Conservation (phyloP, 768 basidiomycete species). For the Russula brevipes region DNA sequence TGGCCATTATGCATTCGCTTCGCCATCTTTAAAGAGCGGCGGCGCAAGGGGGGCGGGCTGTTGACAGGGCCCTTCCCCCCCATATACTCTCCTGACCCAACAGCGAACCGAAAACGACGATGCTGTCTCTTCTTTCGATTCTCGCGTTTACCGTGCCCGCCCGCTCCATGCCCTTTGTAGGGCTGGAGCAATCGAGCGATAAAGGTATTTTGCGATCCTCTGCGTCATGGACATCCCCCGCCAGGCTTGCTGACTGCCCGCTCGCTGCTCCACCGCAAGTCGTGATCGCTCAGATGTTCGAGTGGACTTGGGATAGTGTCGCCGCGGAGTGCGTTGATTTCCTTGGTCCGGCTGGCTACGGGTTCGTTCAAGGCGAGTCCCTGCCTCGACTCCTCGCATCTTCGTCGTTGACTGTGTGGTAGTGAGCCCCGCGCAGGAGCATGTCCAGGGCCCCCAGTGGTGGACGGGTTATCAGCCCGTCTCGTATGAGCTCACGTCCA, state of each 20-base stretch:
- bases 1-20: too few species aligned
- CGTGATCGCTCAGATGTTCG: constrained; percentile 68
- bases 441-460: constrained; percentile 56
- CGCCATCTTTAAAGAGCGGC: too few species aligned
- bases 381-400: neutral
- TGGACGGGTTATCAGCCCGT: constrained; percentile 74
- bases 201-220: neutral
- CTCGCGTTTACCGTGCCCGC: neutral
- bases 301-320: constrained; percentile 54
- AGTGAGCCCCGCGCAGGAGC: constrained; percentile 53
- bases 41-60: too few species aligned
- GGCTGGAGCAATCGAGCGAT: neutral
- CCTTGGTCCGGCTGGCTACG: constrained; percentile 57
- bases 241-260: neutral
- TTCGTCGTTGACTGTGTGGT: neutral
- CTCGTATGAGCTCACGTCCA: constrained; percentile 59
- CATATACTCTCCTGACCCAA: too few species aligned
- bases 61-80: too few species aligned
- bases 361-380: constrained; percentile 55
- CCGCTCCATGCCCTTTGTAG: neutral
- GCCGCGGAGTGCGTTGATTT: constrained; percentile 61
- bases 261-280: constrained; percentile 17
- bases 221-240: too few species aligned
- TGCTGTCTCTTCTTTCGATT: neutral
- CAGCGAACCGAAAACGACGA: neutral